Conservation (phyloP, 352 stramenopile species). For the Globisporangium abappressorium region DNA sequence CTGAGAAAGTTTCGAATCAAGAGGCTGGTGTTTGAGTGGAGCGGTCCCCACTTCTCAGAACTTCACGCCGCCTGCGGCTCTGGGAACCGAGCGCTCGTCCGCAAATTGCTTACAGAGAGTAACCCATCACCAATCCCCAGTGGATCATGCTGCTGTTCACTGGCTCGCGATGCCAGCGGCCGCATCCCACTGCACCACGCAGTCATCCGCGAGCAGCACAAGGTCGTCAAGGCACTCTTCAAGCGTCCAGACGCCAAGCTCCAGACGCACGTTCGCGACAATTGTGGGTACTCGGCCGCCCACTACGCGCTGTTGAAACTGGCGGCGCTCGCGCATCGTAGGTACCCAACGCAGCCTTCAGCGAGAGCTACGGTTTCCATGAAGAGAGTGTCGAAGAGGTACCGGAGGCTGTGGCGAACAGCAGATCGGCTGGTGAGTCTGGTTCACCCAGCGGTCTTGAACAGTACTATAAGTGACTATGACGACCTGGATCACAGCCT, state of each 20-base stretch:
- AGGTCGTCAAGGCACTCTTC: conserved; percentile 32
- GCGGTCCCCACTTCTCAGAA: conserved; percentile 24
- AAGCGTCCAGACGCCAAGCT: conserved; percentile 31
- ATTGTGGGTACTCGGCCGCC: conserved; percentile 30
- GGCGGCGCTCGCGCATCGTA: conserved; percentile 19
- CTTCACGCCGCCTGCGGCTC: conserved; percentile 33
- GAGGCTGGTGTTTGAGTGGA: conserved; percentile 33
- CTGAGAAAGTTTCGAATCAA: conserved; percentile 19
- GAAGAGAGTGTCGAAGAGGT: conserved; percentile 21
- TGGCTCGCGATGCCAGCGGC: conserved; percentile 37
- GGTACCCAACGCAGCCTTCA: background rate
- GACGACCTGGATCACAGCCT: background rate
- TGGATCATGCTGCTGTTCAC: conserved; percentile 16
- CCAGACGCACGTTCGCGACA: conserved; percentile 42
- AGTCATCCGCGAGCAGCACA: conserved; percentile 34
- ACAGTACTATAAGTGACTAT: background rate
- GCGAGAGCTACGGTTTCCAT: conserved; percentile 11
- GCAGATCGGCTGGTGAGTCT: conserved; percentile 4
- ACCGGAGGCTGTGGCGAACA: conserved; percentile 17
- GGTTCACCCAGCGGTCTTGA: background rate
- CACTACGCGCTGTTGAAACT: conserved; percentile 56
- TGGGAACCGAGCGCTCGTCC: conserved; percentile 22
- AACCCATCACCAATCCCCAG: background rate
- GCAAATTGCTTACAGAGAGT: conserved; percentile 16
- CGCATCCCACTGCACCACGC: conserved; percentile 54